phyloP scores from a whole-genome alignment of 75 land plant species.

The Pinus taeda region DNA sequence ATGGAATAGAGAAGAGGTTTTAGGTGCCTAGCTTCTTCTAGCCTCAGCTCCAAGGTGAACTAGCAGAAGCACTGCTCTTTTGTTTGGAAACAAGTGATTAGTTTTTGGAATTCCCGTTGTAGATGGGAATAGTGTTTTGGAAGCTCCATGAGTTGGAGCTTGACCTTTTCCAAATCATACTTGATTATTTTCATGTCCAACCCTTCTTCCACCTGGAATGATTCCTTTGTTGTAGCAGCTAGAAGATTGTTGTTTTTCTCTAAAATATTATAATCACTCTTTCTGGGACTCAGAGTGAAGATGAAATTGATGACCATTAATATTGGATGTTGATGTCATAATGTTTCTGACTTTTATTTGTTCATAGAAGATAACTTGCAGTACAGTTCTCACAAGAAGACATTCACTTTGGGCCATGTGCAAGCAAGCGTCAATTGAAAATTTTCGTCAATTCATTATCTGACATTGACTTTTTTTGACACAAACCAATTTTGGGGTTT shows the following conservation, averaged over 20 bases:
- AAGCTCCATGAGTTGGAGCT: slow-evolving; percentile 71
- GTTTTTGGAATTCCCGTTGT: slow-evolving; percentile 69
- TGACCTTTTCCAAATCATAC: slow-evolving; percentile 79
- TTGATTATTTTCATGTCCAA: slow-evolving; percentile 84
- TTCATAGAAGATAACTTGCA: slow-evolving; percentile 86
- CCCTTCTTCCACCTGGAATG: slow-evolving; percentile 62
- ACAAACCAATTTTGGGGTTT: no score
- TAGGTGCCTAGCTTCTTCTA: slow-evolving; percentile 78
- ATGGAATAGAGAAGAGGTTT: slow-evolving; percentile 23
- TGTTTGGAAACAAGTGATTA: slow-evolving; percentile 19
- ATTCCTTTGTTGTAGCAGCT: slow-evolving; percentile 7
- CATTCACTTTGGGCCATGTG: slow-evolving; percentile 83
- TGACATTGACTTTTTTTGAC: slow-evolving; percentile 63
- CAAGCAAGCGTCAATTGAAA: slow-evolving; percentile 82
- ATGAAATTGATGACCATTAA: slow-evolving; percentile 17
- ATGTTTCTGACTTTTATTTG: slow-evolving; percentile 88
- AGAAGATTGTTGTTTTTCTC: slow-evolving; percentile 26
- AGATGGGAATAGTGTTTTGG: slow-evolving; percentile 60
- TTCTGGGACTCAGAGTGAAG: slow-evolving; percentile 36
- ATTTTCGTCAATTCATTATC: slow-evolving; percentile 85
- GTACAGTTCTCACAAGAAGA: slow-evolving; percentile 67
- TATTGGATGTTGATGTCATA: slow-evolving; percentile 38
- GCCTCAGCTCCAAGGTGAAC: slow-evolving; percentile 30
- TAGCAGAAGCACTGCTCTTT: slow-evolving; percentile 9
- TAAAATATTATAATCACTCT: slow-evolving; percentile 31